Evolutionary conservation across 495 filamentous ascomycete genomes (phyloP).

Genomic region (Cercophora sp.): DNA sequence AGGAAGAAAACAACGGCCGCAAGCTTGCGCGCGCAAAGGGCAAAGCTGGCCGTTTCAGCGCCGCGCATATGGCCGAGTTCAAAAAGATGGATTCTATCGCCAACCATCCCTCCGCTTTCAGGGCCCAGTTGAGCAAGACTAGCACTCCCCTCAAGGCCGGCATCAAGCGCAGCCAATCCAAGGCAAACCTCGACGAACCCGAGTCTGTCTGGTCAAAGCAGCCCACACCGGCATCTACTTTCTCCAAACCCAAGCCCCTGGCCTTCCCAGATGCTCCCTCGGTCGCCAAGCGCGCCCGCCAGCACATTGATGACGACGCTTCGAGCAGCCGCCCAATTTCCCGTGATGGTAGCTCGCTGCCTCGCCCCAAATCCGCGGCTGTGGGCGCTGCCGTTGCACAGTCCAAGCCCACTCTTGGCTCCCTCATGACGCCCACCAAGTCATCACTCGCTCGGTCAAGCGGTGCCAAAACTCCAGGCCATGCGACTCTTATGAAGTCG

Average conservation of each 20-base stretch:
- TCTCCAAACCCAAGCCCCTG: conserved; percentile 22
- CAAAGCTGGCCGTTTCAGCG: conserved; percentile 71
- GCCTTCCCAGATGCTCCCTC: conserved; percentile 29
- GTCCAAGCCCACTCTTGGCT: conserved; percentile 42
- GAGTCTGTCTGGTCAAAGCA: conserved; percentile 40
- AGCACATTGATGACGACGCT: conserved; percentile 53
- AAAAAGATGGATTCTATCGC: conserved; percentile 96
- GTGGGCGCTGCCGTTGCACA: conserved; percentile 35
- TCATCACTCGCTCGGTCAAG: conserved; percentile 64
- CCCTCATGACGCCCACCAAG: conserved; percentile 74
- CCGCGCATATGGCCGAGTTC: conserved; percentile 80
- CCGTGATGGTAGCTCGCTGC: conserved; percentile 43
- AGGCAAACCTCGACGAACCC: conserved; percentile 63
- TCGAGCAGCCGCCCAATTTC: conserved; percentile 52
- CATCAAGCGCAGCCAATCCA: conserved; percentile 50
- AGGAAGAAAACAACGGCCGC: conserved; percentile 45
- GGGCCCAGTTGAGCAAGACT: conserved; percentile 53
- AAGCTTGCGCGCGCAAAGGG: conserved; percentile 77
- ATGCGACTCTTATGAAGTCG: conserved; percentile 30
- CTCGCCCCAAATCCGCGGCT: conserved; percentile 39
- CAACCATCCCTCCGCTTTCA: conserved; percentile 74
- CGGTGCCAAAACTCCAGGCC: conserved; percentile 51
- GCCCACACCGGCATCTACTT: conserved; percentile 27
- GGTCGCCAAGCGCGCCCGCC: conserved; percentile 63
- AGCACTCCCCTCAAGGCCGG: conserved; percentile 46